phyloP scores from a whole-genome alignment of 2,329 filamentous ascomycete species.

The Trichoderma cornu-damae region DNA sequence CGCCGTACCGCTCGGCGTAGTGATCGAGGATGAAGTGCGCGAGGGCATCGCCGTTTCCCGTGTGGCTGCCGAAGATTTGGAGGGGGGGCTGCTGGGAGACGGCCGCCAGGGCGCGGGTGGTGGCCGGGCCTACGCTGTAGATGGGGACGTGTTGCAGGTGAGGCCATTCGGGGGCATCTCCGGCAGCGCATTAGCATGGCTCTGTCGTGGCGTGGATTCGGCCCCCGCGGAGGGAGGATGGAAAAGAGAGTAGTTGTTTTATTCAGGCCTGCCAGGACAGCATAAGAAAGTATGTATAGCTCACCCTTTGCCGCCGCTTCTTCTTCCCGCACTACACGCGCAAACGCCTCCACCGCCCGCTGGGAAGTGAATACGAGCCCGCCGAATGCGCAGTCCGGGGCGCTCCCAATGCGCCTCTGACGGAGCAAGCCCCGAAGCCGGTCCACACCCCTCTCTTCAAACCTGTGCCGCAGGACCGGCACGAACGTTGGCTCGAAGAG shows the following conservation, averaged over 20 bases:
- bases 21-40: slow-evolving; percentile 73
- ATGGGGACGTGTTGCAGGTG: slow-evolving; percentile 54
- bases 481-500: slow-evolving; percentile 64
- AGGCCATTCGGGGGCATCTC: slow-evolving; percentile 38
- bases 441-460: slow-evolving; percentile 55
- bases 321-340: slow-evolving; percentile 51
- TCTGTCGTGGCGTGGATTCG: neutral
- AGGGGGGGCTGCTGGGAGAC: slow-evolving; percentile 46
- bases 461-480: slow-evolving; percentile 68
- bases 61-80: slow-evolving; percentile 70
- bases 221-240: too few relatives aligned
- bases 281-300: neutral
- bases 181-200: neutral
- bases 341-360: slow-evolving; percentile 74
- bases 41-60: slow-evolving; percentile 78
- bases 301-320: neutral
- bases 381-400: slow-evolving; percentile 49
- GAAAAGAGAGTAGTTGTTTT: too few relatives aligned
- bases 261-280: too few relatives aligned
- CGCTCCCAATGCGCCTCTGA: slow-evolving; percentile 37
- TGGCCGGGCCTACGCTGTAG: slow-evolving; percentile 78
- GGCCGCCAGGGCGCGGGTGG: slow-evolving; percentile 64
- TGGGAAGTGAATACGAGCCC: slow-evolving; percentile 84
- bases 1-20: slow-evolving; percentile 54
- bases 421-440: slow-evolving; percentile 49